Percentiles rank a stretch among this genome's conserved stretches.
These are phyloP conservation scores for Albatrellus ellisii DNA, from an alignment of 768 basidiomycete genomes.

Conservation along the genomic window DNA sequence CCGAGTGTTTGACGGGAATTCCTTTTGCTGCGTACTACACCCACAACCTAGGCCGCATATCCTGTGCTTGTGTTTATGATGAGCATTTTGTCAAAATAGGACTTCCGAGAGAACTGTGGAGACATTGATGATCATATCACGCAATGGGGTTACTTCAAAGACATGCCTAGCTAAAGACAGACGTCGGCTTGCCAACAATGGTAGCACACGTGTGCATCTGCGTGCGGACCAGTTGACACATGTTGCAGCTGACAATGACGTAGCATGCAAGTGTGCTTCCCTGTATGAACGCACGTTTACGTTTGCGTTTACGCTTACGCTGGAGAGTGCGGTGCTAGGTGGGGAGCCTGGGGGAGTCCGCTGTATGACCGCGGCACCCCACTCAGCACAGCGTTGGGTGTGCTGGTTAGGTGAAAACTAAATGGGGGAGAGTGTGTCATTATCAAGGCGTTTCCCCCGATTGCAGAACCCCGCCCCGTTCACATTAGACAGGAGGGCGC, in stretches of 20 bases:
- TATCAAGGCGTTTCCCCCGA: no score
- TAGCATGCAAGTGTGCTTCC: background rate
- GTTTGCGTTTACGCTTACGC: no score
- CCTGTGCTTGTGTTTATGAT: slow-evolving; percentile 82
- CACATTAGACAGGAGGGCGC: no score
- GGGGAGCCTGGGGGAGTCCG: no score
- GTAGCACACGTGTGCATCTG: slow-evolving; percentile 4
- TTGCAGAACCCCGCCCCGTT: no score
- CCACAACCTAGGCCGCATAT: background rate
- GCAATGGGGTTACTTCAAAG: background rate
- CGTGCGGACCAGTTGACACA: background rate
- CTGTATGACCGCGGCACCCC: no score
- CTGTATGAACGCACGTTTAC: background rate
- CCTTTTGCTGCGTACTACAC: background rate
- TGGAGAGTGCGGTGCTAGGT: background rate
- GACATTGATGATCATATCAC: background rate
- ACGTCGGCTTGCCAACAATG: slow-evolving; percentile 2
- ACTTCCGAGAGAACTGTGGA: slow-evolving; percentile 17
- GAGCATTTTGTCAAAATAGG: slow-evolving; percentile 83
- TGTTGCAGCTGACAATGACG: background rate
- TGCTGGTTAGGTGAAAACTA: no score
- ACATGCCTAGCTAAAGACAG: background rate
- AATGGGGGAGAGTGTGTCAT: no score
- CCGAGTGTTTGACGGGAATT: slow-evolving; percentile 57
- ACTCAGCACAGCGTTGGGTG: no score